Evolutionary conservation across 352 stramenopile species (phyloP), one percentile per base, ranked within the genome.

Genomic region (Achlya hypogyna): DNA sequence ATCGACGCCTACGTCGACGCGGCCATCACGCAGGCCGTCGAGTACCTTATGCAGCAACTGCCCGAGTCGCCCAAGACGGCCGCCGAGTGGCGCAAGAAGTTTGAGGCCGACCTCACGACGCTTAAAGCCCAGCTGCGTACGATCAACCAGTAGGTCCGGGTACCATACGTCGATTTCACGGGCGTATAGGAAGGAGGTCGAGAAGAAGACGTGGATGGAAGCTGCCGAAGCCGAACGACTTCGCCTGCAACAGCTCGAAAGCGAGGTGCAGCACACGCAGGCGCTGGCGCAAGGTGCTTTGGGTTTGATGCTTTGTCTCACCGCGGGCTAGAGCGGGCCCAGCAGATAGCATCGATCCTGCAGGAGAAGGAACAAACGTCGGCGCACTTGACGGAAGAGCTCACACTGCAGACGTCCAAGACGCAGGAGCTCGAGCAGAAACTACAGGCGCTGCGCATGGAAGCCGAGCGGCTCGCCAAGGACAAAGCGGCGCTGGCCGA

Each of bases 1-100:
- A 86, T 93, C 27, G 78, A 89, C 18, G 72, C 75, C 1, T 53
- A 85, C 1, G 91, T 91, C 63, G 59, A 69, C 27, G 77, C 77
- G 16, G 74, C 78, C 1, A 53, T 93, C 27, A 82, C 88, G 66
- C 74, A 84, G 25, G 74, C 83, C 45, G 81, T 77, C 42, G 72
- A 75, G 25, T 76, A 83, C 51, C 89, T 92, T 51, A 65, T 90
- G 52, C 75, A 28, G 31, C 32, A 38, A n/a, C 70, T 75, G 63
- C 73, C 78, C 27, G 71, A 69, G 29, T 77, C 77, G 51, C 76
- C 71, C 51, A 78, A 87, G 40, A 81, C 74, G 38, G 70, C 74
- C 12, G 81, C 78, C 43, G 71, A 71, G 1, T 63, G 88, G 31
- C 78, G 76, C 25, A 79, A 89, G 22, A 80, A 76, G 35, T 68